These are phyloP conservation scores for Pseudopyrenochaeta lycopersici DNA, from an alignment of 2,329 filamentous ascomycete genomes.

Conservation along the genomic window DNA sequence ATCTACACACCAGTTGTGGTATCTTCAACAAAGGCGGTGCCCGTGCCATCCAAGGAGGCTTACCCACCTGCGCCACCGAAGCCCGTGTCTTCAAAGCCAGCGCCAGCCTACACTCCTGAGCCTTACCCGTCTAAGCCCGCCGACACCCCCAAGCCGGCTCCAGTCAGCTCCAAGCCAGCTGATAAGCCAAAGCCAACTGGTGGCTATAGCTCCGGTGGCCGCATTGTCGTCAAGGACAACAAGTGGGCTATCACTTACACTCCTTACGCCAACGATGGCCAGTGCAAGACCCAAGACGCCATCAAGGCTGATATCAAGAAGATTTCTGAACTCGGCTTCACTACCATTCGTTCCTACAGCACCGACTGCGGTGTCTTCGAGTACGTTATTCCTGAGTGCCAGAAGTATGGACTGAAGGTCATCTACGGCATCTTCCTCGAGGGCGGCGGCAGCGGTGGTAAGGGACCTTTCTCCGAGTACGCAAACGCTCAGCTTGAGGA, in stretches of 20 bases:
- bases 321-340: slow-evolving; percentile 63
- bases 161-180: slow-evolving; percentile 28
- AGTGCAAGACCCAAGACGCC: slow-evolving; percentile 53
- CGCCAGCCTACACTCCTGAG: slow-evolving; percentile 19
- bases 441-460: slow-evolving; percentile 59
- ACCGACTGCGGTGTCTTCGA: slow-evolving; percentile 87
- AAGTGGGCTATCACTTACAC: slow-evolving; percentile 62
- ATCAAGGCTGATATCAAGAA: slow-evolving; percentile 53
- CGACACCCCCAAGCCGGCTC: slow-evolving; percentile 22
- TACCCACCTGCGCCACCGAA: slow-evolving; percentile 10
- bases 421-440: slow-evolving; percentile 91
- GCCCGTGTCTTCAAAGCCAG: slow-evolving; percentile 13
- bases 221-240: slow-evolving; percentile 53
- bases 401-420: slow-evolving; percentile 74
- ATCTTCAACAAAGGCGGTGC: slow-evolving; percentile 19
- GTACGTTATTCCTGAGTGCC: slow-evolving; percentile 75
- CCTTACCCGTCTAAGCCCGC: slow-evolving; percentile 16
- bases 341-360: slow-evolving; percentile 81
- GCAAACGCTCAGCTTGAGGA: slow-evolving; percentile 77
- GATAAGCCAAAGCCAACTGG: slow-evolving; percentile 42
- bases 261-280: slow-evolving; percentile 53
- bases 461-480: slow-evolving; percentile 54
- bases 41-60: slow-evolving; percentile 12
- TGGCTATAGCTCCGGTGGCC: slow-evolving; percentile 31
- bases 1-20: slow-evolving; percentile 50